Conservation (phyloP, 2,329 filamentous ascomycete species). For the Dactylellina parvicollis region DNA sequence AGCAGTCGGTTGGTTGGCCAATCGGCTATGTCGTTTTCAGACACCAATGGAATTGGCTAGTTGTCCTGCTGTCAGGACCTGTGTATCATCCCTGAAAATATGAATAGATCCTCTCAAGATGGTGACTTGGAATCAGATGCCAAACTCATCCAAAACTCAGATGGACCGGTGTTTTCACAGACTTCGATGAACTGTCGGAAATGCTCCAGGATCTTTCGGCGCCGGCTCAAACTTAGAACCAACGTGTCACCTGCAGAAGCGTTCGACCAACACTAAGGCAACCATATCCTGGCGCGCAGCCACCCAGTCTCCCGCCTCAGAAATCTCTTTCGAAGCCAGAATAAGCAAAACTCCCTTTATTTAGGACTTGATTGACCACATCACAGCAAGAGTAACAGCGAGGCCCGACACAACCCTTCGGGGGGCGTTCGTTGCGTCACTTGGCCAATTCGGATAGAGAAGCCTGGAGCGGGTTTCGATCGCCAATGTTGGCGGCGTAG, state of each 20-base stretch:
- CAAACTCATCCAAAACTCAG: neutral
- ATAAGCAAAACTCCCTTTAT: conserved; percentile 4
- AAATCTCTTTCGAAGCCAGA: conserved; percentile 4
- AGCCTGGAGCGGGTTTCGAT: conserved; percentile 10
- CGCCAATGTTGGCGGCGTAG: conserved; percentile 7
- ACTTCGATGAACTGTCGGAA: neutral
- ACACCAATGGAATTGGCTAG: neutral
- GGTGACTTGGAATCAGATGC: neutral
- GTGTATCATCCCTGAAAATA: conserved; percentile 3
- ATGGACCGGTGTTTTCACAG: neutral
- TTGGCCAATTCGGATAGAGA: conserved; percentile 22
- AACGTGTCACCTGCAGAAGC: conserved; percentile 1
- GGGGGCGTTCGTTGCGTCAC: conserved; percentile 11
- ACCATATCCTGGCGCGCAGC: neutral
- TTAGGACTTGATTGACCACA: neutral
- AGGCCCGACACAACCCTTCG: neutral
- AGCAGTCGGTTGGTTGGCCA: conserved; percentile 6
- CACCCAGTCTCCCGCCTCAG: neutral
- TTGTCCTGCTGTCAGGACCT: conserved; percentile 3
- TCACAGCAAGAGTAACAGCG: neutral
- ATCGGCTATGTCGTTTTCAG: neutral
- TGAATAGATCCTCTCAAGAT: neutral
- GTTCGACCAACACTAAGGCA: conserved; percentile 7
- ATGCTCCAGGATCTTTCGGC: conserved; percentile 14
- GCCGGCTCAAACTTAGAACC: neutral